A percentile compares a stretch with the other conserved stretches of the same genome.
Evolutionary conservation across 2,329 filamentous ascomycete genomes (phyloP).

Genomic region (Epichloe elymi): DNA sequence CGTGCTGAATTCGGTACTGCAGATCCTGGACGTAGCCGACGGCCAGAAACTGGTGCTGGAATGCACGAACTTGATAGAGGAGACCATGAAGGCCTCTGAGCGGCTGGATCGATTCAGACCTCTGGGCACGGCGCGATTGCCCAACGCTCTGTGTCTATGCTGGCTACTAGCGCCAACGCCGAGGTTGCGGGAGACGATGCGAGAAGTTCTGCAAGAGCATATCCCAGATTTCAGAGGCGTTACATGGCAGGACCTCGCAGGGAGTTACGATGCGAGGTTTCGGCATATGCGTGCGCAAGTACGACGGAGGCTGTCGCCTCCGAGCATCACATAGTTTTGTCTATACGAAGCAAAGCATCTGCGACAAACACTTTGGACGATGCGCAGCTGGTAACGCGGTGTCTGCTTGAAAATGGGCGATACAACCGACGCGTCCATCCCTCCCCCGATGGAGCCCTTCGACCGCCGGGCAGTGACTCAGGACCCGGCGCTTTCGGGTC

Average conservation of each 20-base stretch:
- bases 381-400: too few species aligned
- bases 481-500: too few species aligned
- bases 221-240: neutral
- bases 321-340: neutral
- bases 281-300: neutral
- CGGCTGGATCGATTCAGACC: constrained; percentile 1
- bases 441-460: too few species aligned
- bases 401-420: too few species aligned
- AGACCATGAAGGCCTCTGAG: neutral
- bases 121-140: constrained; percentile 1
- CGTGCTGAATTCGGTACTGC: constrained; percentile 1
- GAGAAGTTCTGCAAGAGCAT: neutral
- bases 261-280: neutral
- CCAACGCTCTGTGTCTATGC: constrained; percentile 1
- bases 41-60: neutral
- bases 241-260: neutral
- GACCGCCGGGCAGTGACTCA: too few species aligned
- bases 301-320: neutral
- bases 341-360: too few species aligned
- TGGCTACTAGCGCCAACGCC: neutral
- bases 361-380: too few species aligned
- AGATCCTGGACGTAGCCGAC: neutral
- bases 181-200: neutral
- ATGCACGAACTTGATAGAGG: neutral
- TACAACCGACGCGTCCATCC: too few species aligned